A percentile compares a stretch with the other conserved stretches of the same genome.
Conservation (phyloP, 192 early-diverging fungal species). For the Backusella luteola region DNA sequence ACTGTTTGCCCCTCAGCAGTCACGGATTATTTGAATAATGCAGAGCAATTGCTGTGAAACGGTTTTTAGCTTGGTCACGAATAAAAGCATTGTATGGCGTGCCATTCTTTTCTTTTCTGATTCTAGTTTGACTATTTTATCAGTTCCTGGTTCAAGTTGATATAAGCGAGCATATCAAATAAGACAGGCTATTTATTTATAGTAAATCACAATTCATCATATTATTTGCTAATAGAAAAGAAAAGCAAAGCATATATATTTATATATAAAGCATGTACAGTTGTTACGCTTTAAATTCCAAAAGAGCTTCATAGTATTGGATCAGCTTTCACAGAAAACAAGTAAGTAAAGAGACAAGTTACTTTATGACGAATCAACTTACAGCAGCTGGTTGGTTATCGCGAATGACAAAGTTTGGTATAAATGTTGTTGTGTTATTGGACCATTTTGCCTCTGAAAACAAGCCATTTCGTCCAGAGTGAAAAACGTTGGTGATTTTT, state of each 20-base stretch:
- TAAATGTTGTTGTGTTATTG: background rate
- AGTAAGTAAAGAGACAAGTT: background rate
- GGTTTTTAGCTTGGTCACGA: too few species aligned
- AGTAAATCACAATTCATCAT: background rate
- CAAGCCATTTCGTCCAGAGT: background rate
- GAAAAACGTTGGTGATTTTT: background rate
- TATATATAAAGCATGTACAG: background rate
- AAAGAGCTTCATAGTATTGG: background rate
- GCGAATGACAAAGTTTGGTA: background rate
- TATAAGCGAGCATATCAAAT: too few species aligned
- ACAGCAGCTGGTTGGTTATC: background rate
- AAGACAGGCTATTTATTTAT: background rate
- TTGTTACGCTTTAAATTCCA: background rate
- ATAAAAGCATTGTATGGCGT: too few species aligned
- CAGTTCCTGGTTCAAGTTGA: too few species aligned
- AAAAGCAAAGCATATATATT: background rate
- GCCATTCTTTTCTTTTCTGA: too few species aligned
- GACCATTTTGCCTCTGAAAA: constrained; percentile 3
- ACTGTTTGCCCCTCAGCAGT: background rate
- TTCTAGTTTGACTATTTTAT: too few species aligned
- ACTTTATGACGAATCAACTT: background rate
- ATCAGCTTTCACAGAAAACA: background rate
- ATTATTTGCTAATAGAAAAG: background rate
- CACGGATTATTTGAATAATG: background rate
- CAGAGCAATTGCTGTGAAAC: background rate